These are phyloP conservation scores for Floccularia luteovirens DNA, from an alignment of 768 basidiomycete genomes.

Conservation along the genomic window DNA sequence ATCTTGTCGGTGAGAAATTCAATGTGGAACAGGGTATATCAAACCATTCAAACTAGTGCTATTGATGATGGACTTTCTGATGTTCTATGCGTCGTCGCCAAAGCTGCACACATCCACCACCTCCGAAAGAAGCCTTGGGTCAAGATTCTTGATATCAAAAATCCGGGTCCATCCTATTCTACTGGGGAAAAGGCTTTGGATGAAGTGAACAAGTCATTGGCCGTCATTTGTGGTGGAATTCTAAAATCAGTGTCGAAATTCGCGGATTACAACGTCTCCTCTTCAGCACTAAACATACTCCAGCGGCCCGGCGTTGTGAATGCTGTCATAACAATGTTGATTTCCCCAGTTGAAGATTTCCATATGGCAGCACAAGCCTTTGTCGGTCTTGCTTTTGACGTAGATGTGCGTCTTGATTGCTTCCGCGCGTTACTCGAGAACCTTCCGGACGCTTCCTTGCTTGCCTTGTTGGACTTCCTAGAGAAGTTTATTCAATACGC, in stretches of 20 bases:
- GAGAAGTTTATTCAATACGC: constrained; percentile 59
- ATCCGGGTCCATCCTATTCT: constrained; percentile 12
- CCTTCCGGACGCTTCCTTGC: constrained; percentile 55
- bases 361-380: constrained; percentile 72
- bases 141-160: constrained; percentile 19
- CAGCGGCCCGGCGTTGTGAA: constrained; percentile 46
- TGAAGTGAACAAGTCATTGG: constrained; percentile 56
- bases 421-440: constrained; percentile 72
- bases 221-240: constrained; percentile 53
- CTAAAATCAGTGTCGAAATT: constrained; percentile 53
- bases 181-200: constrained; percentile 29
- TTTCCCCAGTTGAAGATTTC: constrained; percentile 76
- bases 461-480: constrained; percentile 67
- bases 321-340: constrained; percentile 57
- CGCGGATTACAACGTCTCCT: constrained; percentile 51
- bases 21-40: constrained; percentile 67
- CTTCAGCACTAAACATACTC: constrained; percentile 48
- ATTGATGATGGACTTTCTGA: constrained; percentile 46
- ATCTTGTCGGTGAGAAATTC: constrained; percentile 38
- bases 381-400: constrained; percentile 82
- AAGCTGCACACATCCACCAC: constrained; percentile 58
- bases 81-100: constrained; percentile 50
- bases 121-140: constrained; percentile 48
- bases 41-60: constrained; percentile 50
- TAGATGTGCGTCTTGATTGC: constrained; percentile 84